Percentiles rank a stretch among this genome's conserved stretches.
These are phyloP conservation scores for Solanum hybrid DNA, from an alignment of 305 asterid genomes.

Conservation along the genomic window DNA sequence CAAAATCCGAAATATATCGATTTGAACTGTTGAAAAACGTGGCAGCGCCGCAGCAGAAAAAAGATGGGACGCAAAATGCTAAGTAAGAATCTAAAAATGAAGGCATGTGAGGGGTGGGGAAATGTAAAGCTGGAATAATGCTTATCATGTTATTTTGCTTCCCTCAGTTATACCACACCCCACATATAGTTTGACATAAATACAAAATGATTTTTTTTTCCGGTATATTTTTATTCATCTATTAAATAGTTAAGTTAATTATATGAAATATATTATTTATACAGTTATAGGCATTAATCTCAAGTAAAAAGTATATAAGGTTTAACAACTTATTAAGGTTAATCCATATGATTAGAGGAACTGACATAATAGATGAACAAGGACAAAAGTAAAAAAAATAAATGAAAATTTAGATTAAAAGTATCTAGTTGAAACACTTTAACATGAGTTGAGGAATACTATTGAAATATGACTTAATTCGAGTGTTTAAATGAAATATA, in stretches of 20 bases:
- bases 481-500: not conserved
- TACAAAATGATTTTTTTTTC: too few species aligned
- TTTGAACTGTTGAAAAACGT: not conserved
- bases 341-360: too few species aligned
- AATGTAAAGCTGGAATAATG: constrained; percentile 3
- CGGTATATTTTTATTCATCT: too few species aligned
- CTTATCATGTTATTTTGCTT: not conserved
- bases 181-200: not conserved
- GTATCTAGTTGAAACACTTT: not conserved
- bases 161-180: not conserved
- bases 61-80: not conserved
- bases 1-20: too few species aligned
- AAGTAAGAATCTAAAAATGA: not conserved
- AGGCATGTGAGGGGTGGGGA: not conserved
- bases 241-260: too few species aligned
- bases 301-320: not conserved
- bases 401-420: too few species aligned
- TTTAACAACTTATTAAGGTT: not conserved
- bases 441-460: not conserved
- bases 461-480: too few species aligned
- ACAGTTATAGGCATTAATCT: not conserved
- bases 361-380: not conserved
- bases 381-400: not conserved
- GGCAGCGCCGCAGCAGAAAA: not conserved
- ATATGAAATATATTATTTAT: too few species aligned